Base-by-base conservation (phyloP, 1,284 basidiomycete genomes). In the Sanguinoderma infundibulare region DNA sequence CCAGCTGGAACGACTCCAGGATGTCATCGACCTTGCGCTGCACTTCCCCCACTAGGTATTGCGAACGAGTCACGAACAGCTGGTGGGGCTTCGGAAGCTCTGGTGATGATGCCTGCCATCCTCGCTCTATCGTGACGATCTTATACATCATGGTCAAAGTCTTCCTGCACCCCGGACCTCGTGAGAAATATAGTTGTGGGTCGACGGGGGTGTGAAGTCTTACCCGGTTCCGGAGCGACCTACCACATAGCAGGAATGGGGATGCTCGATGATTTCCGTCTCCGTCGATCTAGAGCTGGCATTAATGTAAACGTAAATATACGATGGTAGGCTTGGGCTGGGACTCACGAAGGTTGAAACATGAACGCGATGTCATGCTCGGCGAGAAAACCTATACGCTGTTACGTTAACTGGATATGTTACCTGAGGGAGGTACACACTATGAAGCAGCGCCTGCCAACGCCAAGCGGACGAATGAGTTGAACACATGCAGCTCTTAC, bases 71-170 rank as follows among this genome's bases (percentile, higher is more conserved):
- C 0, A 92, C 84, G 63, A 91, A 91, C 2, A 91, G 73, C 67
- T 92, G 90, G 26, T 87, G 81, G 0, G 85, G 83, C 39, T 65
- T 61, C 3, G 67, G 51, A 14, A 62, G 69, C 26, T 34, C 14
- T 72, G 72, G 17, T 63, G 68, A 67, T 17, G 71, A 70, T 26
- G 77, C 62, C 44, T 80, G 73, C 72, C 79, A 85, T 3, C 78
- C 75, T 10, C 80, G 75, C 64, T 90, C 85, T 6, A 89, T 81
- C 7, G 83, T 80, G 5, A 90, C 74, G 81, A 91, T 90, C 72
- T 88, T 89, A 77, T 87, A 87, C 0, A 90, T 74, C 82, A 90
- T 87, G 0, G 87, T 89, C 0, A 88, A 89, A 0, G 88, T 91
- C 81, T 91, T 90, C 3, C 87, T 89, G 65, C 35, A 54, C 30